phyloP scores from a whole-genome alignment of 805 yeast genomes.

The Clavispora carvajalis region DNA sequence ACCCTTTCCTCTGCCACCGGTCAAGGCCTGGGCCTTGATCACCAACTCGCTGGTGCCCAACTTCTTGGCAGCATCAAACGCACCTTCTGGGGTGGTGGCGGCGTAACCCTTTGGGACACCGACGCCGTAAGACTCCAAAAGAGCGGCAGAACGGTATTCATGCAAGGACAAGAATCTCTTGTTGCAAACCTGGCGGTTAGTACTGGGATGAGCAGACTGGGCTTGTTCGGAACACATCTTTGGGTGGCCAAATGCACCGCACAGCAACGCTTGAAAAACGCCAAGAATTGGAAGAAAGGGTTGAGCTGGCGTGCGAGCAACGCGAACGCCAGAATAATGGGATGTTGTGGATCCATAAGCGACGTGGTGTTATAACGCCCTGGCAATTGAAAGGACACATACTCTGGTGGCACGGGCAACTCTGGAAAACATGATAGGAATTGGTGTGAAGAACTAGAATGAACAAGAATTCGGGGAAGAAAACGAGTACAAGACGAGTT shows the following conservation, averaged over 20 bases:
- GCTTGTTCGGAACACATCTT: too few relatives aligned
- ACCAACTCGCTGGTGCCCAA: conserved; percentile 80
- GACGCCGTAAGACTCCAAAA: conserved; percentile 77
- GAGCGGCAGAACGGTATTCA: conserved; percentile 91
- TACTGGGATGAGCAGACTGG: conserved; percentile 3
- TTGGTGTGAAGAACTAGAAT: not conserved
- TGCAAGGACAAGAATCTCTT: conserved; percentile 83
- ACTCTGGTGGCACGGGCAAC: conserved; percentile 40
- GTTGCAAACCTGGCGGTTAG: conserved; percentile 29
- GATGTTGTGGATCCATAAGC: not conserved
- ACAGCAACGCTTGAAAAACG: too few relatives aligned
- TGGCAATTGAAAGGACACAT: conserved; percentile 18
- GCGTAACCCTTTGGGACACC: conserved; percentile 91
- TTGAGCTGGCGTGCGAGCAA: too few relatives aligned
- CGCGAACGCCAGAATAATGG: not conserved
- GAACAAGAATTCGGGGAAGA: not conserved
- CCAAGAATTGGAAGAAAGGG: too few relatives aligned
- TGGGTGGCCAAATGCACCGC: too few relatives aligned
- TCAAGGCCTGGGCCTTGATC: conserved; percentile 95
- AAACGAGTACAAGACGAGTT: not conserved
- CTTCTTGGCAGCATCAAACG: conserved; percentile 72
- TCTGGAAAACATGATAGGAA: conserved; percentile 35
- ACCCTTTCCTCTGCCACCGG: conserved; percentile 99
- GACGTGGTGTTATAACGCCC: not conserved
- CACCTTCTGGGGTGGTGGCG: conserved; percentile 85